A percentile compares a stretch with the other conserved stretches of the same genome.
These are phyloP conservation scores for Penicillium sp. DNA, from an alignment of 2,329 filamentous ascomycete species.

Conservation along the genomic window DNA sequence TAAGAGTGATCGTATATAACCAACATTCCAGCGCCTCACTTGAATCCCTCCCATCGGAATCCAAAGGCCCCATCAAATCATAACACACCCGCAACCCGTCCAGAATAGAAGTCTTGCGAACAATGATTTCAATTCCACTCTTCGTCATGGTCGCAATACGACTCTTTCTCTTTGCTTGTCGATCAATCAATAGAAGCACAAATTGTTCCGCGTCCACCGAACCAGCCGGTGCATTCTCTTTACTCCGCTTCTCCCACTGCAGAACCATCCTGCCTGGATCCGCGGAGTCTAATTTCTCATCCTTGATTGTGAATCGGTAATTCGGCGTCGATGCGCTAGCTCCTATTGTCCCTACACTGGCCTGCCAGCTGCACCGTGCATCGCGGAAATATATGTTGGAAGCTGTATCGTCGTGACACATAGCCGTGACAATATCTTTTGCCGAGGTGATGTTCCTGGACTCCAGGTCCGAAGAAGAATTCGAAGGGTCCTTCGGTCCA, in stretches of 20 bases:
- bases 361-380: slow-evolving; percentile 18
- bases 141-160: slow-evolving; percentile 21
- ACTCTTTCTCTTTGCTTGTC: slow-evolving; percentile 18
- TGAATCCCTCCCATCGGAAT: slow-evolving; percentile 10
- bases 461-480: slow-evolving; percentile 2
- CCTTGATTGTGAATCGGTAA: slow-evolving; percentile 18
- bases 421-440: slow-evolving; percentile 19
- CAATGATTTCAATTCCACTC: slow-evolving; percentile 24
- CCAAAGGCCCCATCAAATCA: slow-evolving; percentile 12
- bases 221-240: background rate
- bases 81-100: slow-evolving; percentile 22
- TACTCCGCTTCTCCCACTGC: slow-evolving; percentile 22
- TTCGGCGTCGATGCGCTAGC: slow-evolving; percentile 6
- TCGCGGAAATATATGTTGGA: slow-evolving; percentile 19
- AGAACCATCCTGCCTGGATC: slow-evolving; percentile 17
- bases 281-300: background rate
- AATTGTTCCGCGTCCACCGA: slow-evolving; percentile 11
- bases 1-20: slow-evolving; percentile 32
- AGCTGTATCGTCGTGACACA: slow-evolving; percentile 10
- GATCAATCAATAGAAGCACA: slow-evolving; percentile 23
- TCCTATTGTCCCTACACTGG: slow-evolving; percentile 3
- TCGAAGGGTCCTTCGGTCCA: background rate
- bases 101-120: slow-evolving; percentile 25
- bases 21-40: slow-evolving; percentile 20
- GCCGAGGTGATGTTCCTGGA: background rate